A percentile compares a stretch with the other conserved stretches of the same genome.
phyloP scores from a whole-genome alignment of 2,329 filamentous ascomycete species.

The Claviceps purpurea region DNA sequence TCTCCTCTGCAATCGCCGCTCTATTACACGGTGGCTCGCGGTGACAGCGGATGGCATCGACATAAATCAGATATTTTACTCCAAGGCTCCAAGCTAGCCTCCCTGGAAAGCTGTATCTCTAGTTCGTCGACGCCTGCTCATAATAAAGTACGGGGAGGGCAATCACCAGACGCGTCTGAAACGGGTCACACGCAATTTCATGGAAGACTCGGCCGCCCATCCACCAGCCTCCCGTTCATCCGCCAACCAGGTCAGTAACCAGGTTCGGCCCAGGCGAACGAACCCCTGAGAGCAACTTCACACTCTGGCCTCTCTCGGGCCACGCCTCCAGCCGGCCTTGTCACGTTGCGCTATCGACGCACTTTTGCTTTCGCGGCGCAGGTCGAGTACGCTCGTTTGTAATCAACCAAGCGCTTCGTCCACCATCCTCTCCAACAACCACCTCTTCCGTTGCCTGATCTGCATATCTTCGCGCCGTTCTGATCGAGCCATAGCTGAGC shows the following conservation, averaged over 20 bases:
- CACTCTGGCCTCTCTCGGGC: constrained; percentile 5
- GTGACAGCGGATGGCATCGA: neutral
- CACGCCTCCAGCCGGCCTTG: constrained; percentile 1
- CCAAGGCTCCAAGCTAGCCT: neutral
- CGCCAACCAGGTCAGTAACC: constrained; percentile 1
- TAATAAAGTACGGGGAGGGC: neutral
- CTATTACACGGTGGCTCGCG: neutral
- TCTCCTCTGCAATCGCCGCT: neutral
- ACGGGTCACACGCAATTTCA: constrained; percentile 3
- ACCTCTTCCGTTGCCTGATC: neutral
- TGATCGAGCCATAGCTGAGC: constrained; percentile 4
- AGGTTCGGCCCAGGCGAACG: constrained; percentile 3
- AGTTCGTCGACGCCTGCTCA: neutral
- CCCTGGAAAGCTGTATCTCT: neutral
- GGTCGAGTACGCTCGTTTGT: constrained; percentile 1
- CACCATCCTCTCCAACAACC: neutral
- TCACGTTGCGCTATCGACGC: constrained; percentile 2
- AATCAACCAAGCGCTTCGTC: neutral
- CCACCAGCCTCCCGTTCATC: neutral
- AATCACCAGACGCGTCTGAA: neutral
- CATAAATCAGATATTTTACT: neutral
- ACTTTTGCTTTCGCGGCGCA: constrained; percentile 4
- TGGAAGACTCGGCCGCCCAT: neutral
- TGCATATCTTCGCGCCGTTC: constrained; percentile 4
- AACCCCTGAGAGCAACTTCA: constrained; percentile 1